phyloP scores from a whole-genome alignment of 345 rosid genomes.

The Gossypium thurberi region DNA sequence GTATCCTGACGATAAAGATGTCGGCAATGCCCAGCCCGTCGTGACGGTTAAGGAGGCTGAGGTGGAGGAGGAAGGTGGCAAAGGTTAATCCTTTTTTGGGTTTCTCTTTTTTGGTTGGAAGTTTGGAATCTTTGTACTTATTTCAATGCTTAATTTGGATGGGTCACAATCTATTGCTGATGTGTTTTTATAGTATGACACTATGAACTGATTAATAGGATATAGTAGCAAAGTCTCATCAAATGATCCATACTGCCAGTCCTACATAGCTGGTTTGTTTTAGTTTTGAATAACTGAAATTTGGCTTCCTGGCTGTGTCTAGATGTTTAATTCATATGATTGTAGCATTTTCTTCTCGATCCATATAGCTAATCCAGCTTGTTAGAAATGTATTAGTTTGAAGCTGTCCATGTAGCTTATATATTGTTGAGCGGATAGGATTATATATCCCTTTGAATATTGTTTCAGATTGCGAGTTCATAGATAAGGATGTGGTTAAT shows the following conservation, averaged over 20 bases:
- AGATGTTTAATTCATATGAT: neutral
- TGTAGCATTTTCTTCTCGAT: neutral
- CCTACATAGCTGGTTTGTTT: neutral
- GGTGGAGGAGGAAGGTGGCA: conserved; percentile 22
- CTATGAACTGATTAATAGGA: neutral
- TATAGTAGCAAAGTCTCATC: neutral
- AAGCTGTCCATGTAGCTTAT: neutral
- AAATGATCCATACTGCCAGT: neutral
- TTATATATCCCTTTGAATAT: neutral
- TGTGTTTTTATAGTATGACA: neutral
- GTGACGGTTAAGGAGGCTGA: conserved; percentile 29
- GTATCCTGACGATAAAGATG: conserved; percentile 63
- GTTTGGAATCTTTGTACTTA: neutral
- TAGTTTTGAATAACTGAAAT: neutral
- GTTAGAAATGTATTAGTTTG: too few species aligned
- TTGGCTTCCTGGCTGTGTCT: neutral
- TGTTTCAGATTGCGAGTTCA: neutral
- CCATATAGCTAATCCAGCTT: too few species aligned
- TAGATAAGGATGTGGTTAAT: neutral
- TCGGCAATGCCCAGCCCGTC: conserved; percentile 26
- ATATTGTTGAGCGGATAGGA: neutral
- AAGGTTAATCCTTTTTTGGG: conserved; percentile 27
- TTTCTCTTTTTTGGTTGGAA: neutral
- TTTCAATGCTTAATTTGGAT: neutral
- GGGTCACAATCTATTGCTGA: neutral